Conservation (phyloP, 2,329 filamentous ascomycete species). For the Ophiostoma novo-ulmi region DNA sequence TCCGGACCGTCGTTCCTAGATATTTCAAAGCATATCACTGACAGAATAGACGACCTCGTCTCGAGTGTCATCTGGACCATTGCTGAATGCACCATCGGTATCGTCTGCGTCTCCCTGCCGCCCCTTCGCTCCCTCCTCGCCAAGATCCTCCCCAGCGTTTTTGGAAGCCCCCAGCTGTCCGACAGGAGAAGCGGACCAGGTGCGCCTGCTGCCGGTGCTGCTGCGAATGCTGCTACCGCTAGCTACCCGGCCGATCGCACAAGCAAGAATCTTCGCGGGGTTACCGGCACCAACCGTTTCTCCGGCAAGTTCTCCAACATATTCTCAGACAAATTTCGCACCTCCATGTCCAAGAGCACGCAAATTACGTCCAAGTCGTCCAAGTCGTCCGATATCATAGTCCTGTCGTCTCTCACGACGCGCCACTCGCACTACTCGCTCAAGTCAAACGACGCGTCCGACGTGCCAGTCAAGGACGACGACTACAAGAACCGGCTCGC, state of each 20-base stretch:
- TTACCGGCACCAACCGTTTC: no score
- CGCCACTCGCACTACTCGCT: not conserved
- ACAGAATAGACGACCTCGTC: constrained; percentile 31
- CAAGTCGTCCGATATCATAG: constrained; percentile 16
- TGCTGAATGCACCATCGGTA: constrained; percentile 34
- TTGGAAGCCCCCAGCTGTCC: constrained; percentile 8
- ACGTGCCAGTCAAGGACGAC: not conserved
- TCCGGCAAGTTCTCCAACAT: not conserved
- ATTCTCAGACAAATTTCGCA: not conserved
- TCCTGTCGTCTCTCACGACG: constrained; percentile 20
- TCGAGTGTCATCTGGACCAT: constrained; percentile 34
- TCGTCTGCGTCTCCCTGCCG: constrained; percentile 36
- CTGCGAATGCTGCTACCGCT: not conserved
- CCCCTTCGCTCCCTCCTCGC: constrained; percentile 30
- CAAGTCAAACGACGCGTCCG: not conserved
- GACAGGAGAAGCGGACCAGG: constrained; percentile 8
- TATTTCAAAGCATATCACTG: no score
- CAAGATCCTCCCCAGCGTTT: constrained; percentile 23
- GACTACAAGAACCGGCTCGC: not conserved
- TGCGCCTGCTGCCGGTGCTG: not conserved
- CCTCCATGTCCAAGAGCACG: not conserved
- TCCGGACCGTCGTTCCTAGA: not conserved
- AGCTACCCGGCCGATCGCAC: not conserved
- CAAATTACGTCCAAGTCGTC: not conserved
- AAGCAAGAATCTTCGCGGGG: not conserved